Evolutionary conservation across 257 asterid species (phyloP).

Genomic region (Euphrasia confusa): DNA sequence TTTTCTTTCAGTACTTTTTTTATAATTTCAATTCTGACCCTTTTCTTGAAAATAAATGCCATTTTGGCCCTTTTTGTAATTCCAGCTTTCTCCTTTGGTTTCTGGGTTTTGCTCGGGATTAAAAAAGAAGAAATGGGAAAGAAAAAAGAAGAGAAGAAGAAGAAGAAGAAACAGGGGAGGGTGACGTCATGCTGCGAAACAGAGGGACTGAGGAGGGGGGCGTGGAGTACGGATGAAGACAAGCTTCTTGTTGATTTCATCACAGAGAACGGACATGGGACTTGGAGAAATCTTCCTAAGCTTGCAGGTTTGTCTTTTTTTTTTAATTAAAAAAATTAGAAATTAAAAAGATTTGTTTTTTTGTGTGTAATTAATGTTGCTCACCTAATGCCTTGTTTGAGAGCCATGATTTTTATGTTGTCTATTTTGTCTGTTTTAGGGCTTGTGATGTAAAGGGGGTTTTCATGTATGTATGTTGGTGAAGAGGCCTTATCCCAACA

Average conservation of each 20-base stretch:
- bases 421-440: conserved; percentile 9
- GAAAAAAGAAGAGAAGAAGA: conserved; percentile 25
- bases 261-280: conserved; percentile 49
- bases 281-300: conserved; percentile 69
- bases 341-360: neutral
- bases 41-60: conserved; percentile 1
- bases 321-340: neutral
- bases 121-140: conserved; percentile 30
- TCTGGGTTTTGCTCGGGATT: neutral
- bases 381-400: neutral
- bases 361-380: neutral
- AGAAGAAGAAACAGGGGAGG: conserved; percentile 30
- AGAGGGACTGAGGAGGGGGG: conserved; percentile 53
- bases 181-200: conserved; percentile 49
- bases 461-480: too few species aligned
- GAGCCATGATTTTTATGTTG: neutral
- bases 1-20: neutral
- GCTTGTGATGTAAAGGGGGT: too few species aligned
- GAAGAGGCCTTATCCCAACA: neutral
- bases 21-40: too few species aligned
- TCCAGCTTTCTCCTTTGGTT: neutral
- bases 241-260: conserved; percentile 61
- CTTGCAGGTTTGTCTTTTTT: conserved; percentile 41
- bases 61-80: neutral
- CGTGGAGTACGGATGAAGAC: conserved; percentile 76